Conservation (phyloP, 305 asterid species). For the Lippia alba region DNA sequence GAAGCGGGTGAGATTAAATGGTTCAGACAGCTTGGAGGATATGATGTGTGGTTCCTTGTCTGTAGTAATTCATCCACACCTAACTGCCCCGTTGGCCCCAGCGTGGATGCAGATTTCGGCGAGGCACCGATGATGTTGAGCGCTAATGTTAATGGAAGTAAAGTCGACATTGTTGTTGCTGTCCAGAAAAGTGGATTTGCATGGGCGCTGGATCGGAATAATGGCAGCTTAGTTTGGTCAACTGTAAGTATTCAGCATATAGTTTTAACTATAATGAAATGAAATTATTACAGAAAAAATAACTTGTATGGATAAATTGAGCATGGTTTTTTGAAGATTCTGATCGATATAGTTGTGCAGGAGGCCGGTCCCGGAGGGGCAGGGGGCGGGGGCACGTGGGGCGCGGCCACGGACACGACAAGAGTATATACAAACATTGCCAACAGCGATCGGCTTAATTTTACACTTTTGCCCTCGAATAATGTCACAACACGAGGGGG, state of each 20-base stretch:
- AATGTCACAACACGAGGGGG: slow-evolving; percentile 55
- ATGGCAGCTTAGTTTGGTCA: slow-evolving; percentile 53
- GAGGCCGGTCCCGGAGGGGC: slow-evolving; percentile 72
- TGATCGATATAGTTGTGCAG: slow-evolving; percentile 28
- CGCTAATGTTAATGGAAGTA: slow-evolving; percentile 29
- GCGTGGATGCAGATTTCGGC: slow-evolving; percentile 54
- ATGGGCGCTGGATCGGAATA: slow-evolving; percentile 56
- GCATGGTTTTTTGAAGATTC: neutral
- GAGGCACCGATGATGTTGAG: slow-evolving; percentile 69
- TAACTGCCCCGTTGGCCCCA: slow-evolving; percentile 56
- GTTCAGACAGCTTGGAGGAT: slow-evolving; percentile 65
- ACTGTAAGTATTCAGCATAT: slow-evolving; percentile 34
- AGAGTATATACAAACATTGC: slow-evolving; percentile 62
- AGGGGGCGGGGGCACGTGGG: slow-evolving; percentile 66
- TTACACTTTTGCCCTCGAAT: slow-evolving; percentile 53
- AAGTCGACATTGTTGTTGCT: slow-evolving; percentile 49
- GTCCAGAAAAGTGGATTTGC: slow-evolving; percentile 72
- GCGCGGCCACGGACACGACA: slow-evolving; percentile 62
- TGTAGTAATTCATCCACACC: slow-evolving; percentile 44
- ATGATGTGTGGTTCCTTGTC: slow-evolving; percentile 59
- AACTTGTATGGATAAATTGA: too few relatives aligned
- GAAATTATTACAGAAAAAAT: too few relatives aligned
- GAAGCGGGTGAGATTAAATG: slow-evolving; percentile 49
- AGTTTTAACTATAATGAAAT: too few relatives aligned
- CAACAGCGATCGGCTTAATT: slow-evolving; percentile 41